Percentiles rank a stretch among this genome's conserved stretches.
Conservation (phyloP, 768 basidiomycete genomes). For the Pisolithus marmoratus region DNA sequence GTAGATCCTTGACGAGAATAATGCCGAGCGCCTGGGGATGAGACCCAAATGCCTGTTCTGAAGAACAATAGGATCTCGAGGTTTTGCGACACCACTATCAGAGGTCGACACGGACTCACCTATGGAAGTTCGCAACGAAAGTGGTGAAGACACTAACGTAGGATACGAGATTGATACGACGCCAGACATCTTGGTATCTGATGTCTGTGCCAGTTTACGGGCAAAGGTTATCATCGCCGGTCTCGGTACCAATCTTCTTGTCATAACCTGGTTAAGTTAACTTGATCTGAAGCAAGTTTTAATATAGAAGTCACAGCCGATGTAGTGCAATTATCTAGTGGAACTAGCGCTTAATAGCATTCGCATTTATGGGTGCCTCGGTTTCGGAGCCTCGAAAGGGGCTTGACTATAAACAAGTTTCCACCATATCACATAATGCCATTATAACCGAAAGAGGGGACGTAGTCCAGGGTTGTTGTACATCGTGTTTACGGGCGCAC, state of each 20-base stretch:
- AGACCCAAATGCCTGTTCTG: slow-evolving; percentile 82
- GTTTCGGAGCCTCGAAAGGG: no score
- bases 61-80: not conserved
- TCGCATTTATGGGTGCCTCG: no score
- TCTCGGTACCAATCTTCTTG: not conserved
- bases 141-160: slow-evolving; percentile 47
- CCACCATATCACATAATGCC: no score
- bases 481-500: slow-evolving; percentile 1
- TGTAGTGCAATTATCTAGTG: no score
- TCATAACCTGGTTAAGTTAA: not conserved
- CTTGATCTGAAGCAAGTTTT: no score
- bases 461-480: no score
- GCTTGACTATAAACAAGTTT: no score
- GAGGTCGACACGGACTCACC: slow-evolving; percentile 33
- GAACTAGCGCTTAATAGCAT: no score
- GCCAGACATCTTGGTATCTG: slow-evolving; percentile 6
- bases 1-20: slow-evolving; percentile 78
- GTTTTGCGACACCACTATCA: not conserved
- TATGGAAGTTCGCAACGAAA: slow-evolving; percentile 53
- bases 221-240: not conserved
- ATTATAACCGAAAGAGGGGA: no score
- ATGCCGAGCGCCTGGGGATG: slow-evolving; percentile 72
- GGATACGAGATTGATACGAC: slow-evolving; percentile 57
- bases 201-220: slow-evolving; percentile 9
- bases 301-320: no score